A percentile compares a stretch with the other conserved stretches of the same genome.
These are phyloP conservation scores for Blattamonas nauphoetae DNA, from an alignment of 78 protist species.

Conservation along the genomic window DNA sequence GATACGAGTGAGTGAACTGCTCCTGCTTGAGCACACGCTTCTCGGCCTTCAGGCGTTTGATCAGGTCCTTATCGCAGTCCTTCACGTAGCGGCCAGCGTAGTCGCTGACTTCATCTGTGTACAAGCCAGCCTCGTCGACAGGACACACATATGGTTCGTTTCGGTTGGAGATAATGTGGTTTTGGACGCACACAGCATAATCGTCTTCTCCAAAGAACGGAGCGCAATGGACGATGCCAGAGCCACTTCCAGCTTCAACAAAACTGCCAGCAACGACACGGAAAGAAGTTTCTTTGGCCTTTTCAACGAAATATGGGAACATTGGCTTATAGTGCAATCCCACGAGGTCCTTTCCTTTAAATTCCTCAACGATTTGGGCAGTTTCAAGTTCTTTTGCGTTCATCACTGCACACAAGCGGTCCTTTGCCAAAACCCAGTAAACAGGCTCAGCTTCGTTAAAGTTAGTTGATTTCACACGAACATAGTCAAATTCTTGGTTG, in stretches of 20 bases:
- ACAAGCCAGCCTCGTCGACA: slow-evolving; percentile 87
- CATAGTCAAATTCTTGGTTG: slow-evolving; percentile 80
- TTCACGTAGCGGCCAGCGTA: slow-evolving; percentile 81
- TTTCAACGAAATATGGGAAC: slow-evolving; percentile 70
- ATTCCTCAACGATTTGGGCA: not conserved
- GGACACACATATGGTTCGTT: slow-evolving; percentile 71
- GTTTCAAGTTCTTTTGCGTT: not conserved
- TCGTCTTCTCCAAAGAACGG: slow-evolving; percentile 99
- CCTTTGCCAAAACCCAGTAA: not conserved
- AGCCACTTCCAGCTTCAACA: slow-evolving; percentile 42
- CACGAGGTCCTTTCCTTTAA: slow-evolving; percentile 42
- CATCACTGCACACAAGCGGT: not conserved
- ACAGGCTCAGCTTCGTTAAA: not conserved
- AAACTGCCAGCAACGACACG: not conserved
- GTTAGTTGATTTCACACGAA: slow-evolving; percentile 18
- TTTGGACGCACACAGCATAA: slow-evolving; percentile 75
- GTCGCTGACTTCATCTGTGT: slow-evolving; percentile 78
- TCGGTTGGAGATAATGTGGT: slow-evolving; percentile 59
- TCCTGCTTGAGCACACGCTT: slow-evolving; percentile 53
- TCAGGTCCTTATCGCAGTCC: slow-evolving; percentile 80
- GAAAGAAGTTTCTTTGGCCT: not conserved
- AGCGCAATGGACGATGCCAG: slow-evolving; percentile 98
- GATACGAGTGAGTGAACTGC: slow-evolving; percentile 78
- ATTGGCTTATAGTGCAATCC: slow-evolving; percentile 79
- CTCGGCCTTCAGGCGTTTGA: slow-evolving; percentile 47